Conservation (phyloP, 371 early-diverging fungal species). For the Dinochytrium kinnereticum region DNA sequence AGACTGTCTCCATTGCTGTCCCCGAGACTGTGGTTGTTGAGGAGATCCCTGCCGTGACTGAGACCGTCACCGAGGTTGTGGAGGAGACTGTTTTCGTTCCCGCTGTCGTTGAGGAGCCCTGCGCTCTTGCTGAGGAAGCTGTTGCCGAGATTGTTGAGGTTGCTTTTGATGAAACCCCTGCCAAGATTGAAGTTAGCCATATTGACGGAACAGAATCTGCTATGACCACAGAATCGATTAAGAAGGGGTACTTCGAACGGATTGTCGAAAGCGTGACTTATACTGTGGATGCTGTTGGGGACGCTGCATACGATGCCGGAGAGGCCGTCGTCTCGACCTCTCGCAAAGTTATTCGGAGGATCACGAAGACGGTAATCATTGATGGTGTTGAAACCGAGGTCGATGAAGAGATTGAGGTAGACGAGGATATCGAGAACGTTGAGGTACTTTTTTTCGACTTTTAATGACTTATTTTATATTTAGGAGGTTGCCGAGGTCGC, state of each 20-base stretch:
- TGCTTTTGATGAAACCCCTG: not conserved
- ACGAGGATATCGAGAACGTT: not conserved
- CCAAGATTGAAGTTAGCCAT: not conserved
- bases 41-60: not conserved
- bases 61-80: conserved; percentile 1
- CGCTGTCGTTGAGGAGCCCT: not conserved
- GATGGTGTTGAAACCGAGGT: not conserved
- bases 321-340: conserved; percentile 5
- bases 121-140: not conserved
- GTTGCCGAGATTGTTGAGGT: not conserved
- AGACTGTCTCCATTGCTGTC: not conserved
- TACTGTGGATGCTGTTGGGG: not conserved
- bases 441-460: not conserved
- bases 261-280: not conserved
- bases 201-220: not conserved
- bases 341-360: not conserved
- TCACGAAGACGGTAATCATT: not conserved
- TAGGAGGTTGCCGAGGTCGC: not conserved
- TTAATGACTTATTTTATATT: not conserved
- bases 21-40: not conserved
- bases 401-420: conserved; percentile 3
- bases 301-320: not conserved
- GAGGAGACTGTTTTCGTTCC: not conserved
- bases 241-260: not conserved
- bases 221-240: not conserved